Evolutionary conservation across 257 asterid species (phyloP), one percentile per base, ranked within the genome.

Genomic region (Forsythia suspensa): DNA sequence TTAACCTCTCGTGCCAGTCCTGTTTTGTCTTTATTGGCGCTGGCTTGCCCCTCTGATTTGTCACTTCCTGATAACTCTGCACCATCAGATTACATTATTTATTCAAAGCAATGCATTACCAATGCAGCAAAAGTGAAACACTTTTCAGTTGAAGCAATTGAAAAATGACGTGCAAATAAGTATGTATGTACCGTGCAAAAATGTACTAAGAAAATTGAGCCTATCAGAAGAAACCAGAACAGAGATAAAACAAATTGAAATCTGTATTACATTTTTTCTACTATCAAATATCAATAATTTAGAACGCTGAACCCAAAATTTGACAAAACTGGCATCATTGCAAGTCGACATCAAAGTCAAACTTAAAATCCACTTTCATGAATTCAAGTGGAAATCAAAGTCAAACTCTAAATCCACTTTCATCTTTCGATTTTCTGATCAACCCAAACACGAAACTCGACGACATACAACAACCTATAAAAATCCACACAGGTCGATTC

Each of bases 1-100:
- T 88, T 40, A 96, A 87, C 82, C 91, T 89, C 84, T 90, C 96
- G 15, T 91, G 97, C 99, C 97, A 96, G 70, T 96, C 97, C 75
- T 81, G 92, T 90, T 92, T 93, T 79, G 91, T 86, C 86, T 92
- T 94, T 76, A 90, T 89, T 52, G 95, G 96, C 46, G 81, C 78
- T 40, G 93, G 97, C 86, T 88, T 89, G 78, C 75, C 71, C 86
- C 86, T 88, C 81, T 80, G 84, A 78, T 80, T 85, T 77, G 86
- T 89, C 73, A 55, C 84, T 71, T 89, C 97, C 77, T 77, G 77
- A 20, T 43, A 71, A 81, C 84, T 85, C 97, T 92, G 88, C 73
- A 83, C 13, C 82, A 79, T 87, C 65, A 83, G 24, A 70, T 61
- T n/a, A 43, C 71, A 77, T 34, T 51, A 20, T 61, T 43, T 75